Percentiles rank a stretch among this genome's conserved stretches.
Conservation (phyloP, 352 stramenopile species). For the Pythium rishiriense region DNA sequence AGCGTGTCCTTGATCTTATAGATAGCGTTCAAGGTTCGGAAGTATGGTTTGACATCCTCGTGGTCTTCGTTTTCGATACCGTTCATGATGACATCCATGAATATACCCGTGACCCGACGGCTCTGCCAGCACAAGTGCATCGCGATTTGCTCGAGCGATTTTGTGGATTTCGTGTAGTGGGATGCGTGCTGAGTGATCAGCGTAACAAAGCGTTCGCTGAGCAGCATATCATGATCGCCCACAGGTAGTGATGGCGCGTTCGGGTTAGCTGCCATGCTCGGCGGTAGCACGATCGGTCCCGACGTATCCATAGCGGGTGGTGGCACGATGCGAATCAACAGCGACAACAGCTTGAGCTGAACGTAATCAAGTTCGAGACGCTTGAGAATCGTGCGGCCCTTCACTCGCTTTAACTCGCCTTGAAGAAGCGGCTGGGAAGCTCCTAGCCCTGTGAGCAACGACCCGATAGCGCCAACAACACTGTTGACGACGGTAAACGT, state of each 20-base stretch:
- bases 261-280: constrained; percentile 72
- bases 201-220: constrained; percentile 77
- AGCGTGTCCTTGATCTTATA: constrained; percentile 80
- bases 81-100: constrained; percentile 65
- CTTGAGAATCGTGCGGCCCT: constrained; percentile 73
- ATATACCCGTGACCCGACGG: constrained; percentile 48
- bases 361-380: constrained; percentile 72
- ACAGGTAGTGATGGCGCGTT: constrained; percentile 52
- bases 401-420: constrained; percentile 66
- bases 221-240: constrained; percentile 60
- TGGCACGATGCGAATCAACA: constrained; percentile 68
- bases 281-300: constrained; percentile 30
- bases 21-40: constrained; percentile 81
- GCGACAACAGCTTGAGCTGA: constrained; percentile 71
- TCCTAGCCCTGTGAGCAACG: constrained; percentile 60
- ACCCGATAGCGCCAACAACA: constrained; percentile 74
- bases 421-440: constrained; percentile 63
- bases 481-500: constrained; percentile 83
- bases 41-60: constrained; percentile 88
- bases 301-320: constrained; percentile 73
- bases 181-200: constrained; percentile 72
- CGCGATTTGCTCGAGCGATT: constrained; percentile 76
- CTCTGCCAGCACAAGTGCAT: constrained; percentile 83
- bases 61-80: constrained; percentile 83
- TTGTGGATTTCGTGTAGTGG: constrained; percentile 80